Base-by-base conservation (phyloP, 495 filamentous ascomycete species). In the Entonaema liquescens region DNA sequence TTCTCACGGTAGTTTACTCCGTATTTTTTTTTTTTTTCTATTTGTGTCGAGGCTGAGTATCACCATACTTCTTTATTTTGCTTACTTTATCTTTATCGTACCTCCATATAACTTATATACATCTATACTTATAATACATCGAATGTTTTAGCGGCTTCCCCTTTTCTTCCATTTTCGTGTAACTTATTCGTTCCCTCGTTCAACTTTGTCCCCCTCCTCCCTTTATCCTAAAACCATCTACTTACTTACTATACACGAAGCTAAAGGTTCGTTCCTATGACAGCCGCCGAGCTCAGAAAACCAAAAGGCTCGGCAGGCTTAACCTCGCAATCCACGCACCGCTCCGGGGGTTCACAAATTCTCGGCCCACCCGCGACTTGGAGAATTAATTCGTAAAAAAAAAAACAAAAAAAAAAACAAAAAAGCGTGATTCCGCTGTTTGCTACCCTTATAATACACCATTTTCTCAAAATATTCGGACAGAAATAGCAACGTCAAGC, bases 31-130 rank as follows among this genome's bases (percentile, higher is more conserved):
- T 33, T 31, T 31, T 31, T 33, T 73, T 73, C 65, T 73, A 68
- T 68, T 68, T 73, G 70, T 49, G 56, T 65, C 65, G 61, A 73
- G 70, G 70, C 70, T 68, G 70, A 73, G 65, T 65, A 65, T 62
- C 53, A 63, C 58, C 52, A 49, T 59, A 36, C 31, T 23, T 68
- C 66, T 17, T 40, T n/a, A n/a, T n/a, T 31, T 67, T 67, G 59
- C 64, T 67, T 71, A 71, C 63, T 58, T 67, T 47, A 63, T 50
- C 54, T 29, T 7, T 33, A 33, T 33, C 31, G 3, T 31, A 3
- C 29, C 29, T 31, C 29, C 29, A 31, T 3, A 31, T 7, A 3
- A 31, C 29, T 7, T 31, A 31, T 31, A 61, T 63, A 52, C 38
- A 49, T 57, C 54, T 11, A 57, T 38, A 33, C 54, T 11, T 47